A percentile compares a stretch with the other conserved stretches of the same genome.
Evolutionary conservation across 2,329 filamentous ascomycete species (phyloP).

Genomic region (Coleophoma eucalyptorum): DNA sequence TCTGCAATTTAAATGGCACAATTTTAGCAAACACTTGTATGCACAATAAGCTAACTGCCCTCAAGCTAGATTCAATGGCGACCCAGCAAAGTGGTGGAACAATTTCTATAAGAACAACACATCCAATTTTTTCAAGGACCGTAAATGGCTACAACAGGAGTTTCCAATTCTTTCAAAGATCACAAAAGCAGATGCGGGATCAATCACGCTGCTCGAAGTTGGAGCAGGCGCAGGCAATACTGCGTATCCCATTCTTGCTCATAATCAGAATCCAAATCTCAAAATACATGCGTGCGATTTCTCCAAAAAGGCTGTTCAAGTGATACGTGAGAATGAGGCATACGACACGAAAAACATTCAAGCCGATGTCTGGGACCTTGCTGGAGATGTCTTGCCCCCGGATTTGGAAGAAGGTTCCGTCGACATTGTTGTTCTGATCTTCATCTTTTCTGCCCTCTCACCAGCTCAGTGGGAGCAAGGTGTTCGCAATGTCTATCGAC

Average conservation of each 20-base stretch:
- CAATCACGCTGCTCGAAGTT: constrained; percentile 76
- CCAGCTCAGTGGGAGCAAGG: constrained; percentile 82
- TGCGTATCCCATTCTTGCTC: constrained; percentile 82
- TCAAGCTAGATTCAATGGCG: constrained; percentile 75
- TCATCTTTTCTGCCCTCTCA: constrained; percentile 91
- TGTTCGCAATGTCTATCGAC: constrained; percentile 72
- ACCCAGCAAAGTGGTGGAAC: constrained; percentile 97
- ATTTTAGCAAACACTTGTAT: constrained; percentile 4
- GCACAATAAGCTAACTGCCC: constrained; percentile 34
- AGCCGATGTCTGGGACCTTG: constrained; percentile 93
- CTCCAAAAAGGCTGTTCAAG: constrained; percentile 88
- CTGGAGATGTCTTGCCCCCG: constrained; percentile 69
- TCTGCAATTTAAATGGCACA: constrained; percentile 21
- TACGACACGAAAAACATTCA: constrained; percentile 72
- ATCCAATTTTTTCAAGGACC: constrained; percentile 96
- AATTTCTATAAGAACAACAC: constrained; percentile 97
- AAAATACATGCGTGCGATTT: constrained; percentile 95
- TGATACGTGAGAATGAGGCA: constrained; percentile 77
- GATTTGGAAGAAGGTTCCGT: constrained; percentile 74
- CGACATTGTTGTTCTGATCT: constrained; percentile 91
- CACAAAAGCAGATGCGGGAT: constrained; percentile 65
- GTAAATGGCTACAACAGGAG: constrained; percentile 95
- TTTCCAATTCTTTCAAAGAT: constrained; percentile 84
- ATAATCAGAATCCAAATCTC: constrained; percentile 77
- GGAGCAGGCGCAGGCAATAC: constrained; percentile 96